Evolutionary conservation across 495 filamentous ascomycete genomes (phyloP), one percentile per base, ranked within the genome.

Genomic region (Aspergillus avenaceus): DNA sequence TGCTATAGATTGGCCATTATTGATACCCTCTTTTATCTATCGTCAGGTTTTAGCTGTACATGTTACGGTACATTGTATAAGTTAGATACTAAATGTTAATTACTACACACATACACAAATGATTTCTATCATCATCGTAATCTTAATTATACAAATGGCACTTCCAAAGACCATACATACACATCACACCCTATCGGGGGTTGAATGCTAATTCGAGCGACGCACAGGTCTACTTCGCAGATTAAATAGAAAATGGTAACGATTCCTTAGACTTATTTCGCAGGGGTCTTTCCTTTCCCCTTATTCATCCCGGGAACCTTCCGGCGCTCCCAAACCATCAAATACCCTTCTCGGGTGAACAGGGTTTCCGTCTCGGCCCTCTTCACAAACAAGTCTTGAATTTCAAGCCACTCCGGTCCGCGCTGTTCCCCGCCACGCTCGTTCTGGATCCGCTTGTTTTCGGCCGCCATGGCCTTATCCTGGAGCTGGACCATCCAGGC

Each of bases 251-350:
- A 37, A 36, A 13, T 14, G 4, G 9, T 26, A 34, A 32, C 16
- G 31, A 45, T 5, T 41, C 47, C 32, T 24, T 22, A n/a, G n/a
- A 31, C 21, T 49, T 45, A 59, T 46, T 54, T 58, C 38, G 57
- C 53, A 8, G 58, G 44, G 19, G 60, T 56, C 57, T 70, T 77
- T n/a, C 62, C 71, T 55, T 76, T 79, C 55, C 70, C 60, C n/a
- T 58, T 64, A 23, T 73, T 67, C 50, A 53, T 59, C 0, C 69
- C 66, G n/a, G 67, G 61, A 13, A 58, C 55, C 64, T 80, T 85
- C 70, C 93, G 79, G 65, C 86, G 78, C 77, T 98, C 93, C 93
- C 93, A 98, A 46, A 98, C 83, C 83, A 97, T 95, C 56, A 97
- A 63, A 72, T 96, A 97, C 34, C 84, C 89, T 77, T 98, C 93